phyloP scores from a whole-genome alignment of 352 stramenopile genomes.

The Phytophthora boehmeriae region DNA sequence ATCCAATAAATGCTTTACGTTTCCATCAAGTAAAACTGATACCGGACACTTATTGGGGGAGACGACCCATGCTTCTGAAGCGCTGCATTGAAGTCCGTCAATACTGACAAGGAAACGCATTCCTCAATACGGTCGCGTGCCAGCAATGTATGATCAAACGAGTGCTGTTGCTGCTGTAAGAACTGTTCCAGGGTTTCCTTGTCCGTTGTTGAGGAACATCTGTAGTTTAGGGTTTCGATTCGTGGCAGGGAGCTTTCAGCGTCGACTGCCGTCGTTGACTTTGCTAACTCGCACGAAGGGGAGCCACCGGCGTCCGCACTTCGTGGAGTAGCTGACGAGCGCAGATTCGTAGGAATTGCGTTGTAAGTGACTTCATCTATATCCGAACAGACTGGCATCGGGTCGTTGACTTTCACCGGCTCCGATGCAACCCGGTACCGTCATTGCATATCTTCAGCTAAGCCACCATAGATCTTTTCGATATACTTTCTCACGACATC shows the following conservation, averaged over 20 bases:
- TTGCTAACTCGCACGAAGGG: background rate
- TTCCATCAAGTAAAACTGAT: background rate
- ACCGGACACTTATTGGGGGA: background rate
- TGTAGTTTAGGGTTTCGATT: background rate
- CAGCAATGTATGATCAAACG: background rate
- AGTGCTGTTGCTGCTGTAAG: background rate
- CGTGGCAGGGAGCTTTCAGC: background rate
- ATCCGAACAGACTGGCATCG: background rate
- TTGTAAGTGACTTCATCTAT: background rate
- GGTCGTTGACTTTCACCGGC: background rate
- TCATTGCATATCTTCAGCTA: constrained; percentile 1
- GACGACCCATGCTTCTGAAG: background rate
- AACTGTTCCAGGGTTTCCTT: background rate
- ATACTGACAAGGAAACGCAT: background rate
- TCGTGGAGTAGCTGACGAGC: background rate
- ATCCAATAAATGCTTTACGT: constrained; percentile 5
- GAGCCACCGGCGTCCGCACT: background rate
- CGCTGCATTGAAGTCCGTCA: background rate
- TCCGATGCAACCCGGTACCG: background rate
- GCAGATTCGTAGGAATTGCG: background rate
- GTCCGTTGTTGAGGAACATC: background rate
- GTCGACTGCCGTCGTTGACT: background rate
- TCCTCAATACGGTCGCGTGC: background rate
- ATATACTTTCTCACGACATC: background rate
- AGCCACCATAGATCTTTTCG: background rate